Evolutionary conservation across 169 alveolate genomes (phyloP).

Genomic region (Plasmodium gallinaceum): DNA sequence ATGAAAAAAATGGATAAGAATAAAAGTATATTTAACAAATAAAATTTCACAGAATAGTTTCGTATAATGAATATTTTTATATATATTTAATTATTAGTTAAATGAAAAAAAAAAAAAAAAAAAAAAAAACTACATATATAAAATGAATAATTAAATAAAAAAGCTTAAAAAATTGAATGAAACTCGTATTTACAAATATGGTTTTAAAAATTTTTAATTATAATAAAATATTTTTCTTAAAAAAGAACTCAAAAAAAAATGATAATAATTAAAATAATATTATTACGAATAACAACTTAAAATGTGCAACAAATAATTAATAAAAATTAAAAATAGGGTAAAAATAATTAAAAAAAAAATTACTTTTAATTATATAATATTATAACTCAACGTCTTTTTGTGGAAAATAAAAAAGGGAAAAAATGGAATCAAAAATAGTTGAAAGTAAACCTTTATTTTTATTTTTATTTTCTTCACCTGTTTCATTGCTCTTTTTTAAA

Average conservation of each 20-base stretch:
- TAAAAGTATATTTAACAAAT: no score
- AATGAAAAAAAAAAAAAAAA: no score
- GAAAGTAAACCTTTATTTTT: conserved; percentile 28
- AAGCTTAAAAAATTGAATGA: no score
- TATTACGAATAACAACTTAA: neutral
- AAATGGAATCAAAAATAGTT: conserved; percentile 17
- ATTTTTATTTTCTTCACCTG: conserved; percentile 11
- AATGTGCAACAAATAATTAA: neutral
- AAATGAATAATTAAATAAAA: no score
- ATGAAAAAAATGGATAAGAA: no score
- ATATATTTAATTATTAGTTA: no score
- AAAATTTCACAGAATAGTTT: no score
- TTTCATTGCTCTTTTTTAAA: conserved; percentile 23
- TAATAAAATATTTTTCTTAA: no score
- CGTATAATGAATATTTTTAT: no score
- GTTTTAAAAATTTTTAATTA: no score
- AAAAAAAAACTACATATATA: no score
- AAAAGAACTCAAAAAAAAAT: neutral
- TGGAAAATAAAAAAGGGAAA: conserved; percentile 55
- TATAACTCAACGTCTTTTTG: conserved; percentile 38
- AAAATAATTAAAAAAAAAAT: neutral
- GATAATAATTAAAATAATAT: conserved; percentile 2
- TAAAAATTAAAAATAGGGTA: neutral
- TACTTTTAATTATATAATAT: neutral
- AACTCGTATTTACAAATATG: no score